Evolutionary conservation across 768 basidiomycete species (phyloP).

Genomic region (Leccinellum albellum): DNA sequence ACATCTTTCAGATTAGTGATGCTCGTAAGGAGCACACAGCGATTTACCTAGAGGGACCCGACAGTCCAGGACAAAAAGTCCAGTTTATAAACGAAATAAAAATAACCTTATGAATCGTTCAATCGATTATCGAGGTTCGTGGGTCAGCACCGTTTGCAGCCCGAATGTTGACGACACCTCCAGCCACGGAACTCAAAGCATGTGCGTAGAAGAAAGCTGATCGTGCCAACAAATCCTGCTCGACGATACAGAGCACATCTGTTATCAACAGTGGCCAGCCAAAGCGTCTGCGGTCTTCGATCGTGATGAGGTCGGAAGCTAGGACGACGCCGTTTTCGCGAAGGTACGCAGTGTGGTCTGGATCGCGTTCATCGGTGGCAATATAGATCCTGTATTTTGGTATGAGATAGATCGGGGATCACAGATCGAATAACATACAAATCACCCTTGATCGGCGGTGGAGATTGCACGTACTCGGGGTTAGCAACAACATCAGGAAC

Average conservation of each 20-base stretch:
- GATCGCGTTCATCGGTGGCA: conserved; percentile 42
- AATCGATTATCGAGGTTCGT: conserved; percentile 37
- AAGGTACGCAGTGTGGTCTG: conserved; percentile 33
- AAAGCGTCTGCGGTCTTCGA: conserved; percentile 38
- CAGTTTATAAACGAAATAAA: neutral
- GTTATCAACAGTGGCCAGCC: conserved; percentile 43
- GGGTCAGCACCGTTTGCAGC: conserved; percentile 39
- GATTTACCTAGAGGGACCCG: neutral
- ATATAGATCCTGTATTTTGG: conserved; percentile 28
- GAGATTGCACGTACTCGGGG: conserved; percentile 10
- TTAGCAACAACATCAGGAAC: conserved; percentile 21
- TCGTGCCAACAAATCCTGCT: conserved; percentile 39
- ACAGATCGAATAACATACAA: conserved; percentile 11
- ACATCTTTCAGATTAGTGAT: neutral
- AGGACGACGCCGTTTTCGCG: conserved; percentile 35
- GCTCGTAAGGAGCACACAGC: neutral
- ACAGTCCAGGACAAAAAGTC: neutral
- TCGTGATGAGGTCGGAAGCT: conserved; percentile 39
- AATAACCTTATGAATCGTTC: neutral
- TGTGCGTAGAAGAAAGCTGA: conserved; percentile 42
- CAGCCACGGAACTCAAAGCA: conserved; percentile 39
- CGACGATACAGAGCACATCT: conserved; percentile 41
- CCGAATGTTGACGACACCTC: conserved; percentile 40
- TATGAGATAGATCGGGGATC: conserved; percentile 3
- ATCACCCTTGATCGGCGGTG: conserved; percentile 19